These are phyloP conservation scores for Phytophthora constricta DNA, from an alignment of 352 stramenopile genomes.

Conservation along the genomic window DNA sequence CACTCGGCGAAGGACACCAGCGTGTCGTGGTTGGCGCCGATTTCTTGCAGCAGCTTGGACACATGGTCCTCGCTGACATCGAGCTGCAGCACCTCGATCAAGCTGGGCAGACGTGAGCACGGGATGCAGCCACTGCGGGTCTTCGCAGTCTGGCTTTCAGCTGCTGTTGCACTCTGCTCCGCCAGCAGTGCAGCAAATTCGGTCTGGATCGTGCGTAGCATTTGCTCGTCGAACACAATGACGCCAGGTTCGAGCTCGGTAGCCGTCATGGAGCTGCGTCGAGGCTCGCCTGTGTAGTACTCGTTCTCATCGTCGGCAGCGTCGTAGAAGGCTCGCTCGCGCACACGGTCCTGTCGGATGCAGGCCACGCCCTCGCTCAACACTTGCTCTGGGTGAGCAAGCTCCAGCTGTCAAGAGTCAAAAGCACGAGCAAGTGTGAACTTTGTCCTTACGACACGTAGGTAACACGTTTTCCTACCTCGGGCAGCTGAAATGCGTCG, in stretches of 20 bases:
- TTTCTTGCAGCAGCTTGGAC: slow-evolving; percentile 67
- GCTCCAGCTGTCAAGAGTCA: slow-evolving; percentile 52
- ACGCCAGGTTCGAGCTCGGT: slow-evolving; percentile 28
- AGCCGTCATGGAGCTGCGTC: slow-evolving; percentile 16
- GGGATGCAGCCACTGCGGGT: slow-evolving; percentile 52
- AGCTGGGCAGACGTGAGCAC: slow-evolving; percentile 50
- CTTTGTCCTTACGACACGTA: not conserved
- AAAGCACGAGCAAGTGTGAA: slow-evolving; percentile 3
- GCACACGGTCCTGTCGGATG: slow-evolving; percentile 72
- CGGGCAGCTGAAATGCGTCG: slow-evolving; percentile 70
- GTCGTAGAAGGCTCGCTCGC: slow-evolving; percentile 53
- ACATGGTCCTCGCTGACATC: slow-evolving; percentile 50
- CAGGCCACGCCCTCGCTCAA: slow-evolving; percentile 73
- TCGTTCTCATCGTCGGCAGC: slow-evolving; percentile 10
- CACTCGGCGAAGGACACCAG: slow-evolving; percentile 86
- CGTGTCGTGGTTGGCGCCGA: slow-evolving; percentile 70
- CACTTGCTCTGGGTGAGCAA: slow-evolving; percentile 75
- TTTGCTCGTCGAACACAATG: slow-evolving; percentile 70
- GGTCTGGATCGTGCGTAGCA: slow-evolving; percentile 57
- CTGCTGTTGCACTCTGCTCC: slow-evolving; percentile 21
- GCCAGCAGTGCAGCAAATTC: slow-evolving; percentile 58
- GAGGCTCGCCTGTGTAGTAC: slow-evolving; percentile 14
- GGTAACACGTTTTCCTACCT: slow-evolving; percentile 33
- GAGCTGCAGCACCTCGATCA: slow-evolving; percentile 55
- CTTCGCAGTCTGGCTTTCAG: slow-evolving; percentile 16